Evolutionary conservation across 2,329 filamentous ascomycete species (phyloP), one percentile per base, ranked within the genome.

Genomic region (Aspergillus sp.): DNA sequence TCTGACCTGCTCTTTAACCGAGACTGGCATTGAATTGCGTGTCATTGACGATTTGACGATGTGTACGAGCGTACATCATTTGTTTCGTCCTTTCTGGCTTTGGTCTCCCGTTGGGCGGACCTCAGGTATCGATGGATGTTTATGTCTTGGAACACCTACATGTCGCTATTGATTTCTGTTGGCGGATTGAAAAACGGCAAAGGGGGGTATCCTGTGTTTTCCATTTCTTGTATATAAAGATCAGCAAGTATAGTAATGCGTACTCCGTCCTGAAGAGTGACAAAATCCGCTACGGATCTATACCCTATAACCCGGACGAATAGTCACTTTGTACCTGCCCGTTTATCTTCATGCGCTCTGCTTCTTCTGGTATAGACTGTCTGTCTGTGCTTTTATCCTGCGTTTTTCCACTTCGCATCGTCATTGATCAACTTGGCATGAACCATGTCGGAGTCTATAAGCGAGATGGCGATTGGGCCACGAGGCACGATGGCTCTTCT

Each of bases 211-310:
- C 19, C 19, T 19, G 19, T 19, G 19, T 12, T 27, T 29, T 46
- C 33, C n/a, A 19, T 28, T 38, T 42, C 33, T 19, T 46, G 41
- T 39, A 39, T 46, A 42, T 48, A 47, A 47, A 48, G 45, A 52
- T 46, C 44, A 48, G 46, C 49, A 30, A 48, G 45, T 52, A 48
- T 48, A 46, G 41, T 46, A 44, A 45, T 8, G 12, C 9, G 36
- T 39, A 19, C 12, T 19, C 19, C 19, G 19, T 19, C 19, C 19
- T 19, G 19, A 19, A 19, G 19, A 19, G 19, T 19, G 19, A 19
- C 19, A 19, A 19, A 19, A 19, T 19, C 19, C 19, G 19, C 10
- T 4, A 19, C 36, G 36, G 36, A 28, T 39, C 36, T 39, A 8
- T 26, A 8, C 27, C 6, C 7, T 8, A 39, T 27, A 19, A 39